Conservation (phyloP, 805 yeast species). For the Myxozyma kluyveri region DNA sequence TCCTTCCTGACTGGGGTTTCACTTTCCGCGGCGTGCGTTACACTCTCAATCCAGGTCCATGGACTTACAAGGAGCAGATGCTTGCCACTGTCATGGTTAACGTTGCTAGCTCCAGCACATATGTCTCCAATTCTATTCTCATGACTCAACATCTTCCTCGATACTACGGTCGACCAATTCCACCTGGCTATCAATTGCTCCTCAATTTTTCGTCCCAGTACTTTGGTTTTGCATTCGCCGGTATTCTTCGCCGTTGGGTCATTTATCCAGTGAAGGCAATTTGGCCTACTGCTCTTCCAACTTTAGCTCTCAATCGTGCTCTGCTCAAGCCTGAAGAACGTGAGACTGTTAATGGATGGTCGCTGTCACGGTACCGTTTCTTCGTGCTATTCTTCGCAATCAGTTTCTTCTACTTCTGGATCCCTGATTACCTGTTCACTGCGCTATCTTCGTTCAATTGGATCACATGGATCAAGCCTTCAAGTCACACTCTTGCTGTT, state of each 20-base stretch:
- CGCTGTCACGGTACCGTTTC: slow-evolving; percentile 50
- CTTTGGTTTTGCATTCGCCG: slow-evolving; percentile 67
- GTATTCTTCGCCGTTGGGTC: slow-evolving; percentile 56
- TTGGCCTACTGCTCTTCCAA: slow-evolving; percentile 68
- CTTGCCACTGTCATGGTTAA: slow-evolving; percentile 46
- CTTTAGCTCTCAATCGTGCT: slow-evolving; percentile 55
- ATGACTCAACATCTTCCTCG: slow-evolving; percentile 36
- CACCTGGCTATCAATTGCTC: slow-evolving; percentile 52
- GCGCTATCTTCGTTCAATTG: slow-evolving; percentile 58
- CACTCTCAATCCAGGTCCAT: slow-evolving; percentile 56
- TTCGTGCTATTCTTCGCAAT: slow-evolving; percentile 44
- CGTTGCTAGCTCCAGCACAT: slow-evolving; percentile 14
- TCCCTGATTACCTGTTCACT: slow-evolving; percentile 61
- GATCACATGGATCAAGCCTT: slow-evolving; percentile 61
- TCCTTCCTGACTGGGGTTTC: slow-evolving; percentile 49
- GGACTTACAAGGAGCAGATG: slow-evolving; percentile 66
- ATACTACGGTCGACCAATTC: slow-evolving; percentile 10
- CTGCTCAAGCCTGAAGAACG: slow-evolving; percentile 40
- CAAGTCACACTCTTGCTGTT: slow-evolving; percentile 58
- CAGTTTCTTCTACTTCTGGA: slow-evolving; percentile 54
- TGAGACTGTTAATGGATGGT: slow-evolving; percentile 61
- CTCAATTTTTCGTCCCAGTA: slow-evolving; percentile 56
- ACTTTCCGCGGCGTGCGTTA: slow-evolving; percentile 38
- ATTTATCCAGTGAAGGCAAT: slow-evolving; percentile 62
- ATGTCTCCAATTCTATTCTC: slow-evolving; percentile 35